phyloP scores from a whole-genome alignment of 768 basidiomycete genomes.

The Mycena latifolia region DNA sequence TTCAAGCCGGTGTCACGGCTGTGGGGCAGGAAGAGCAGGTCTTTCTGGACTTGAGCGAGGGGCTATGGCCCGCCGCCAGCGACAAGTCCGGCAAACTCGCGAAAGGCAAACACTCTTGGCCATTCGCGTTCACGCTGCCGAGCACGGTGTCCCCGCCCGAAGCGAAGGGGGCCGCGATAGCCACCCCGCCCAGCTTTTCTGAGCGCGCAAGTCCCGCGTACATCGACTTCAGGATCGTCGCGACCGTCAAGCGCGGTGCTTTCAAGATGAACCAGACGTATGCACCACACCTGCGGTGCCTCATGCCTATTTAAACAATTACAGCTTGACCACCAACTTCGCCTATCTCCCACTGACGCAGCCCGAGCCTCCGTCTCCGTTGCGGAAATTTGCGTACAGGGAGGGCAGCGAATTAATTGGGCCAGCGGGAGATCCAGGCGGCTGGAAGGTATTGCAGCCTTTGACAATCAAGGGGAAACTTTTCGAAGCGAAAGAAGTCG shows the following conservation, averaged over 20 bases:
- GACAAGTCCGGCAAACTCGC: conserved; percentile 49
- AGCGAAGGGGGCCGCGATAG: conserved; percentile 50
- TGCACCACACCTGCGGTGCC: conserved; percentile 22
- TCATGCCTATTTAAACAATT: no score
- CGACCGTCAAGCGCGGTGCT: conserved; percentile 61
- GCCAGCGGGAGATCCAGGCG: conserved; percentile 52
- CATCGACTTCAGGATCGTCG: conserved; percentile 66
- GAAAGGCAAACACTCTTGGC: conserved; percentile 60
- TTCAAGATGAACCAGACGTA: conserved; percentile 66
- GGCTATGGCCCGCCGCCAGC: conserved; percentile 60
- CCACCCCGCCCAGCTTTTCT: conserved; percentile 65
- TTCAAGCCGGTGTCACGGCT: conserved; percentile 61
- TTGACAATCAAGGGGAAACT: conserved; percentile 48
- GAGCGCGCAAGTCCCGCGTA: conserved; percentile 68
- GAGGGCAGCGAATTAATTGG: conserved; percentile 47
- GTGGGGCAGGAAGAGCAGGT: conserved; percentile 67
- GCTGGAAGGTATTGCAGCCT: conserved; percentile 50
- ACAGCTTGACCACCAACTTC: conserved; percentile 46
- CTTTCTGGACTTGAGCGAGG: conserved; percentile 58
- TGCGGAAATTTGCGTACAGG: conserved; percentile 50
- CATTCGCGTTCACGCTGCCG: conserved; percentile 63
- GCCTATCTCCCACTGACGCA: conserved; percentile 47
- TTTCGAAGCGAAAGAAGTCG: conserved; percentile 47
- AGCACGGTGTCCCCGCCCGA: conserved; percentile 53
- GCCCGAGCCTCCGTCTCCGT: conserved; percentile 50